Percentiles rank a stretch among this genome's conserved stretches.
These are phyloP conservation scores for Aureobasidium leucospermi DNA, from an alignment of 2,329 filamentous ascomycete species.

Conservation along the genomic window DNA sequence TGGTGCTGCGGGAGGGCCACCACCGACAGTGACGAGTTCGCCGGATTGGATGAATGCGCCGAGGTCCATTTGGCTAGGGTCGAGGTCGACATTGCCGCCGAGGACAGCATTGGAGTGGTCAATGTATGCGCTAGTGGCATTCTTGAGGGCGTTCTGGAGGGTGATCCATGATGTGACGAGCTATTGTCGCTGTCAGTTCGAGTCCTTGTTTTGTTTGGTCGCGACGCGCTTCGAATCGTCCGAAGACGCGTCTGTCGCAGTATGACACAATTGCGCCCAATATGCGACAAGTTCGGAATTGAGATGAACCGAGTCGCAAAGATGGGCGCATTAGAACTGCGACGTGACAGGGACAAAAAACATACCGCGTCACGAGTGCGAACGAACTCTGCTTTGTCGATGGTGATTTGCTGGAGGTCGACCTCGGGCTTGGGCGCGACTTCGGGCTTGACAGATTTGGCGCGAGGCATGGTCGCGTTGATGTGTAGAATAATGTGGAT, in stretches of 20 bases:
- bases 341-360: conserved; percentile 19
- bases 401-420: conserved; percentile 13
- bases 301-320: conserved; percentile 16
- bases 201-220: conserved; percentile 1
- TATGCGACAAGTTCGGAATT: not conserved
- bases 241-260: conserved; percentile 10
- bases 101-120: conserved; percentile 82
- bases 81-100: conserved; percentile 35
- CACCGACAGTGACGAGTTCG: conserved; percentile 7
- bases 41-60: conserved; percentile 8
- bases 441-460: conserved; percentile 15
- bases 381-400: conserved; percentile 58
- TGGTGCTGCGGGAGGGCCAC: conserved; percentile 15
- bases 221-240: conserved; percentile 16
- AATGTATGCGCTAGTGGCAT: conserved; percentile 75
- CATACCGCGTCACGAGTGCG: conserved; percentile 77
- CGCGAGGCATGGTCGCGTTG: conserved; percentile 8
- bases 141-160: conserved; percentile 71
- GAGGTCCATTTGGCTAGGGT: conserved; percentile 17
- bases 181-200: conserved; percentile 44
- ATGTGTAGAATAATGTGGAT: not conserved
- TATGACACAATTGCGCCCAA: conserved; percentile 10
- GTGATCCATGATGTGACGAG: conserved; percentile 70
- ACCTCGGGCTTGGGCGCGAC: not conserved
- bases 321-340: conserved; percentile 7